Percentiles rank a stretch among this genome's conserved stretches.
Conservation (phyloP, 352 stramenopile species). For the Phytophthora macrochlamydospora region DNA sequence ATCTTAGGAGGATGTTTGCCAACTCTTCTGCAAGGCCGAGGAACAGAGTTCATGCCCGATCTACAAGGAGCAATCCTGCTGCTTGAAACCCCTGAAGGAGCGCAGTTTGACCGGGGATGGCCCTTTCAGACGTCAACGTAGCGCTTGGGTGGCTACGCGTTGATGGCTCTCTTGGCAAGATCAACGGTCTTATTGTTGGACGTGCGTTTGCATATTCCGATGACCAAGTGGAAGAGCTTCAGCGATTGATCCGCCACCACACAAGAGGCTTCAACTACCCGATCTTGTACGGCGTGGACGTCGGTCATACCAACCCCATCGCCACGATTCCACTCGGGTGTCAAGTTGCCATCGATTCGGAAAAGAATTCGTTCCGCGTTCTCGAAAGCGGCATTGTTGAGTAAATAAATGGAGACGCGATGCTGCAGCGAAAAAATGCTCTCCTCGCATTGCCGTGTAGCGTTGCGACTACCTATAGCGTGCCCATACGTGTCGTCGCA, state of each 20-base stretch:
- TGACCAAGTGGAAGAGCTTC: conserved; percentile 45
- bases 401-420: neutral
- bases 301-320: conserved; percentile 64
- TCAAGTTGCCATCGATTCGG: conserved; percentile 43
- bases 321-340: conserved; percentile 57
- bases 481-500: too few relatives aligned
- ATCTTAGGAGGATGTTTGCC: conserved; percentile 66
- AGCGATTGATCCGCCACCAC: conserved; percentile 57
- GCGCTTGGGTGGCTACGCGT: conserved; percentile 49
- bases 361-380: conserved; percentile 34
- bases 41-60: conserved; percentile 52
- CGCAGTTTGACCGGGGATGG: conserved; percentile 61
- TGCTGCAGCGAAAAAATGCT: too few relatives aligned
- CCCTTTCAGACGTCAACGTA: conserved; percentile 49
- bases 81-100: conserved; percentile 55
- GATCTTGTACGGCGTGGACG: conserved; percentile 66
- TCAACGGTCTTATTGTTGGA: conserved; percentile 57
- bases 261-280: conserved; percentile 52
- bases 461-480: too few relatives aligned
- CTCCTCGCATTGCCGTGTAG: too few relatives aligned
- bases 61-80: conserved; percentile 50
- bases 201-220: conserved; percentile 49
- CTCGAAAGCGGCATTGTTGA: conserved; percentile 35
- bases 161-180: conserved; percentile 56
- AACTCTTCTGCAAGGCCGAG: conserved; percentile 58